phyloP scores from a whole-genome alignment of 148 eudicot genomes.

The Chenopodium formosanum region DNA sequence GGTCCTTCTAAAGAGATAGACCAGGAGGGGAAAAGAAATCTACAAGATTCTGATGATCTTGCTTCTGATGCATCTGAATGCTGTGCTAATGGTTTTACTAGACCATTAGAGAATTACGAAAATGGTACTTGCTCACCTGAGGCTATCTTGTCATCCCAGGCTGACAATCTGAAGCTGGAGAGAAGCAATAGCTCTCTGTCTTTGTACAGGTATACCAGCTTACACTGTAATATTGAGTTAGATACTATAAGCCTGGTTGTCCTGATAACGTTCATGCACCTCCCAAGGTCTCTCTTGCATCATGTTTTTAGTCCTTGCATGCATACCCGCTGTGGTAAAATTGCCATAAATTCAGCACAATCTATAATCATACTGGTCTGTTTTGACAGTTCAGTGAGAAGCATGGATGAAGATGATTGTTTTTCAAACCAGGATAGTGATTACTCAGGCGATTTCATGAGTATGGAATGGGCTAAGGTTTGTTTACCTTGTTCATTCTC shows the following conservation, averaged over 20 bases:
- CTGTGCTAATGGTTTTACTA: slow-evolving; percentile 36
- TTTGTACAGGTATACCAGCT: slow-evolving; percentile 53
- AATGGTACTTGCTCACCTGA: slow-evolving; percentile 46
- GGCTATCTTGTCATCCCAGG: slow-evolving; percentile 27
- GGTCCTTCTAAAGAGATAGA: slow-evolving; percentile 46
- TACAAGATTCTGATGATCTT: slow-evolving; percentile 47
- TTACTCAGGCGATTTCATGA: slow-evolving; percentile 53
- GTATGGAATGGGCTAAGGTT: slow-evolving; percentile 90
- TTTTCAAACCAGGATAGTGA: slow-evolving; percentile 50
- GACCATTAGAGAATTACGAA: slow-evolving; percentile 34
- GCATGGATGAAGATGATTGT: slow-evolving; percentile 62
- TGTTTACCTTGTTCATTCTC: slow-evolving; percentile 29
- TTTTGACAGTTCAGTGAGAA: slow-evolving; percentile 80
- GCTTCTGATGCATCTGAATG: slow-evolving; percentile 53
- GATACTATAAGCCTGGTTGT: neutral
- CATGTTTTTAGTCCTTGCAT: neutral
- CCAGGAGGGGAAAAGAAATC: slow-evolving; percentile 38
- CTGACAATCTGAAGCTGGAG: slow-evolving; percentile 43
- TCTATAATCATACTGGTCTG: slow-evolving; percentile 26
- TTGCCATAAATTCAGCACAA: neutral
- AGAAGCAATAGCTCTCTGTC: slow-evolving; percentile 57
- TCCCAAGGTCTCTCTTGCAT: neutral
- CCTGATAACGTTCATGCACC: neutral
- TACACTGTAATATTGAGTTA: neutral
- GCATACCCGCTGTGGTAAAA: neutral